These are phyloP conservation scores for Lycium barbarum DNA, from an alignment of 257 asterid species.

Conservation along the genomic window DNA sequence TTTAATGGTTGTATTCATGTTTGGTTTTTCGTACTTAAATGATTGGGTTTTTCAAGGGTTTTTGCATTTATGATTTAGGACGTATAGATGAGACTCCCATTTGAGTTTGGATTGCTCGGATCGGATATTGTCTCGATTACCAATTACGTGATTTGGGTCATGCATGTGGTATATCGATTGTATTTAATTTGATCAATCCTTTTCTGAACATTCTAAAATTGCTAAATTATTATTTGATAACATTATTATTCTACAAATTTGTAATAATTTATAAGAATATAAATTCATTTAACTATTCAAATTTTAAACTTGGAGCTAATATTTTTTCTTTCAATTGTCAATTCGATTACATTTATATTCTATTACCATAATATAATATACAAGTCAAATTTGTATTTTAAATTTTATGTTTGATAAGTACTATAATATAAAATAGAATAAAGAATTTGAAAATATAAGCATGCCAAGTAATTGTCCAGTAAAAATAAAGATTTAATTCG, in stretches of 20 bases:
- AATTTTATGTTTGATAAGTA: background rate
- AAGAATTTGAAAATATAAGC: background rate
- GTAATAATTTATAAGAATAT: background rate
- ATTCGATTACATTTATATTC: background rate
- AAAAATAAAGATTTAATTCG: background rate
- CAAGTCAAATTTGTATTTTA: background rate
- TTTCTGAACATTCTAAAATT: background rate
- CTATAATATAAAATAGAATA: background rate
- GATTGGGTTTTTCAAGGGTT: background rate
- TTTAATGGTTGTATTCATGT: background rate
- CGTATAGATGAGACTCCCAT: background rate
- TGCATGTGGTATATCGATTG: background rate
- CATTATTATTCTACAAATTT: background rate
- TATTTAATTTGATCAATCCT: background rate
- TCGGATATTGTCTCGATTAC: background rate
- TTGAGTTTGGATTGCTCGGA: background rate
- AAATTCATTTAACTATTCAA: background rate
- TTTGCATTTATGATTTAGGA: background rate
- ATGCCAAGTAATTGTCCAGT: background rate
- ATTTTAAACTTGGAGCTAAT: background rate
- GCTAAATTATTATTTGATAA: background rate
- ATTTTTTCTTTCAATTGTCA: background rate
- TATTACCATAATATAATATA: background rate
- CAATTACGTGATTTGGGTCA: background rate
- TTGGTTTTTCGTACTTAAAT: background rate